Base-by-base conservation (phyloP, 2,329 filamentous ascomycete species). In the Cladorrhinum sp. region DNA sequence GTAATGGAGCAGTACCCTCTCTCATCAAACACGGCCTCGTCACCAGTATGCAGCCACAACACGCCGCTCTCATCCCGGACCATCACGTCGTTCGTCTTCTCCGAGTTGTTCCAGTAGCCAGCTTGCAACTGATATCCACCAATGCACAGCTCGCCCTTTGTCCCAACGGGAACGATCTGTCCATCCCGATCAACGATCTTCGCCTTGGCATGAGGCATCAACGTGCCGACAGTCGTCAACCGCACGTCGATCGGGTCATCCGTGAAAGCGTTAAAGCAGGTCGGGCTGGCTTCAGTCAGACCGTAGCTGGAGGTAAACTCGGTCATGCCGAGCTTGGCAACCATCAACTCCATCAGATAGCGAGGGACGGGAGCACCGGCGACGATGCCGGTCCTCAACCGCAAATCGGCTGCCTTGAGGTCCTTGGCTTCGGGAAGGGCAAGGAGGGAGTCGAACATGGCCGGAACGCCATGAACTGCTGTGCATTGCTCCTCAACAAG, bases 201-300 rank as follows among this genome's bases (percentile, higher is more conserved):
- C 55, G 90, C 90, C 42, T 83, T 81, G 2, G 86, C 84, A 69
- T 94, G 89, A 2, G 90, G 90, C 77, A 94, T 85, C 51, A 93
- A 76, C 16, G 86, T 89, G 2, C 90, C 90, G 0, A 93, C 91
- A 0, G 89, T 92, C 1, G 83, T 85, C 24, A 93, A 77, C 39
- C 89, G 81, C 42, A 79, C 81, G 64, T 86, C 78, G 55, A 92
- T 82, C 1, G 85, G 82, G 72, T 93, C 90, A 61, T 88, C 85
- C 0, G 87, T 90, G 69, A 89, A 88, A 10, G 90, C 88, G 67
- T 92, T 93, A 79, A 93, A 93, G 74, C 89, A 90, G 0, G 89
- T 92, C 0, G 90, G 90, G 1, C 85, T 89, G 0, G 90, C 88
- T 76, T 94, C 90, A 0, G 91, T 94, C 50, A 94, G 79, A 1